Evolutionary conservation across 257 asterid species (phyloP).

Genomic region (Fraxinus quadrangulata): DNA sequence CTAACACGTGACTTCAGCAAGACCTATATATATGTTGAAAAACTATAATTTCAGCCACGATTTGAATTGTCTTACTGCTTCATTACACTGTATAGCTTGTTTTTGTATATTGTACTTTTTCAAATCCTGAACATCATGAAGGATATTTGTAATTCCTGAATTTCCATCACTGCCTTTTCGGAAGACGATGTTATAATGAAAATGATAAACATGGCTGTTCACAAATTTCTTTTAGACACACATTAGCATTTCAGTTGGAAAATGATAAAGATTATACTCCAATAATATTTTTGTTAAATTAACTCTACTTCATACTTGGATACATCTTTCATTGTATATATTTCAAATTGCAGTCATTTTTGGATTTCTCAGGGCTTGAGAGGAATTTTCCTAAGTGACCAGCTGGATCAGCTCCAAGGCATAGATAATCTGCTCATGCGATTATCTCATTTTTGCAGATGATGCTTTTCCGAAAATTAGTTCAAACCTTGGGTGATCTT

Average conservation of each 20-base stretch:
- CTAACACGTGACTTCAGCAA: neutral
- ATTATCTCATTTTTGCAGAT: neutral
- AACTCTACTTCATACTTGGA: neutral
- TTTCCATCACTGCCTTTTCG: neutral
- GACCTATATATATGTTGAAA: neutral
- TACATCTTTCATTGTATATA: neutral
- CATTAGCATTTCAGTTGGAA: neutral
- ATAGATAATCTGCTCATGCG: neutral
- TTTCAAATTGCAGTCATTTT: neutral
- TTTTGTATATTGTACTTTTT: neutral
- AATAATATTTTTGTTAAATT: neutral
- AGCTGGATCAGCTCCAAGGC: slow-evolving; percentile 4
- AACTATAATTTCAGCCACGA: neutral
- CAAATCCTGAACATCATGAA: neutral
- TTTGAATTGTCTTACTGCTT: neutral
- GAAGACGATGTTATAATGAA: neutral
- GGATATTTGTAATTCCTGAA: neutral
- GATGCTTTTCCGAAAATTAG: slow-evolving; percentile 6
- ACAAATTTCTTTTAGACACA: neutral
- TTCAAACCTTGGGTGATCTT: neutral
- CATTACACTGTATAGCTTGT: neutral
- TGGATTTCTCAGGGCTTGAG: slow-evolving; percentile 41
- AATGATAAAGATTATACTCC: neutral
- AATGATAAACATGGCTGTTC: neutral
- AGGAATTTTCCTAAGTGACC: neutral